Base-by-base conservation (phyloP, 352 stramenopile genomes). In the Globisporangium camurandrum region DNA sequence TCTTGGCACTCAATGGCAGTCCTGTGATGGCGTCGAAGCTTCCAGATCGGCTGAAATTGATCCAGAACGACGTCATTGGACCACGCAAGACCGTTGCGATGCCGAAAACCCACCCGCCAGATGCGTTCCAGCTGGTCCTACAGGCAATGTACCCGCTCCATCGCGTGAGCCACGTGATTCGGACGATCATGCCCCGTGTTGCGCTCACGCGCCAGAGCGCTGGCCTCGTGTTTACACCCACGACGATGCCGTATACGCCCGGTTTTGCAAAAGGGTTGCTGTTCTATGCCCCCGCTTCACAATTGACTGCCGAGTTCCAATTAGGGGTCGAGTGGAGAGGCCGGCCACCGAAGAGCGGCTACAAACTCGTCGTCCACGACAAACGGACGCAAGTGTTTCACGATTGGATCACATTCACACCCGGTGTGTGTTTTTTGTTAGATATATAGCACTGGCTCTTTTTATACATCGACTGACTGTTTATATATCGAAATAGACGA, bases 31-130 rank as follows among this genome's bases (percentile, higher is more conserved):
- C 71, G 23, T 87, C 76, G 33, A 94, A 92, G 63, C 69, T 94
- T 10, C 79, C 89, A 61, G 83, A 94, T 49, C 62, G 83, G 22
- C 73, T 94, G 36, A 94, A 94, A 51, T 57, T 92, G n/a, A 81
- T 93, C 45, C 82, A 93, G 62, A 93, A 93, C 64, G 81, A 90
- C 67, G 79, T 93, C n/a, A 84, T 93, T 47, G 80, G 69, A 1
- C 82, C 82, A 27, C 74, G 79, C 30, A 91, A 89, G 73, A 76
- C 77, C 42, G 66, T 91, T 16, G 67, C 77, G 30, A 44, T 74
- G 26, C 79, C 79, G 4, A 93, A 93, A 53, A 72, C 72, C 37
- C 82, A 93, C 20, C 79, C 79, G 17, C 65, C 82, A 5, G 79
- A 88, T 43, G 78, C 73, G 52, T 93, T 93, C 56, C 75, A 87